Evolutionary conservation across 345 rosid genomes (phyloP), one percentile per base, ranked within the genome.

Genomic region (Cochlearia excelsa): DNA sequence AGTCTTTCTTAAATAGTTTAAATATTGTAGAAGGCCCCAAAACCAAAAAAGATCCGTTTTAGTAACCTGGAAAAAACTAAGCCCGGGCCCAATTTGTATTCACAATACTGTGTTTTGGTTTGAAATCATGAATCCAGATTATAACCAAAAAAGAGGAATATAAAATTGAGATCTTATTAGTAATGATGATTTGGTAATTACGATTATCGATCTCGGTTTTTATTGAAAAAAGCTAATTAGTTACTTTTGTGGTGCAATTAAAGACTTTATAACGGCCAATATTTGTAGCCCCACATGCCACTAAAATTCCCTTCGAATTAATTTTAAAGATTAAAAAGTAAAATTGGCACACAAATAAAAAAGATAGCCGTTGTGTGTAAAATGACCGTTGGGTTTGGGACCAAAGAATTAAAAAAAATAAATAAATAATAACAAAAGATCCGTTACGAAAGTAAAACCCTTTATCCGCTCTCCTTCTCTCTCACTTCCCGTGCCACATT

Each of bases 361-460:
- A 53, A 54, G 29, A 23, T 69, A 69, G 74, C 74, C 74, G 74
- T 70, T 70, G 42, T 43, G 57, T 54, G 40, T 27, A 43, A 9
- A 60, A 4, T 55, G 63, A 55, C 68, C 74, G 64, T 70, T 70
- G 68, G 68, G 68, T 59, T 70, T 62, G 68, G 68, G 63, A 46
- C 49, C 61, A 46, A 30, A 27, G 28, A 26, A 5, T 9, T 46
- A 30, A 1, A 41, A 7, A 1, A 30, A 60, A 68, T 45, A 6
- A 26, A 53, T 51, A 1, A 60, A 62, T 41, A 47, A 40, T 23
- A 51, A 63, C 54, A 68, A 70, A 56, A 70, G 69, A 70, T 70
- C 74, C 74, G 74, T 70, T 70, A 70, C 59, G 43, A 45, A 63
- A 69, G 9, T 4, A 50, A 63, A 59, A 50, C 43, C 10, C 63